phyloP scores from a whole-genome alignment of 2,329 filamentous ascomycete genomes.

The Colletotrichum spinosum region DNA sequence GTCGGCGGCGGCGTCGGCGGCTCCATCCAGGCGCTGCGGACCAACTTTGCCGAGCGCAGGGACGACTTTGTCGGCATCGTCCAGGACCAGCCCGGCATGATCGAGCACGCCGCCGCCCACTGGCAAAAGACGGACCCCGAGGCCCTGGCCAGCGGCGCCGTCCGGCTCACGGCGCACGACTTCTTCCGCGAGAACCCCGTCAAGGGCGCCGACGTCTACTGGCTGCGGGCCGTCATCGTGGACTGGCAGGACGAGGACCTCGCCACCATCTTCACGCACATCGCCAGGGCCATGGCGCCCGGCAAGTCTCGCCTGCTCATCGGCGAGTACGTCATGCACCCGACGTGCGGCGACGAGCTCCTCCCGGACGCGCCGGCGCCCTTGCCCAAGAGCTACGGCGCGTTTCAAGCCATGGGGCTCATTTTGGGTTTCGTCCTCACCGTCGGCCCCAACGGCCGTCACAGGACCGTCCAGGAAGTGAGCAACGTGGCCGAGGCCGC shows the following conservation, averaged over 20 bases:
- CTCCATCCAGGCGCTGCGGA: slow-evolving; percentile 25
- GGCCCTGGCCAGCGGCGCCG: slow-evolving; percentile 19
- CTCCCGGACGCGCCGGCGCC: slow-evolving; percentile 21
- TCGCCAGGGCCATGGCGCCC: slow-evolving; percentile 23
- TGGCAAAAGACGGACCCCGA: slow-evolving; percentile 27
- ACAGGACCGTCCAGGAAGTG: slow-evolving; percentile 13
- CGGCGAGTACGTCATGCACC: slow-evolving; percentile 32
- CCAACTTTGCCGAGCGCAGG: slow-evolving; percentile 10
- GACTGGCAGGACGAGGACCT: slow-evolving; percentile 31
- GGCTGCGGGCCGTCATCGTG: slow-evolving; percentile 30
- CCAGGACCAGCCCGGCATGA: slow-evolving; percentile 33
- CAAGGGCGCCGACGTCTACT: slow-evolving; percentile 58
- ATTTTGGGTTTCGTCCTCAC: slow-evolving; percentile 10
- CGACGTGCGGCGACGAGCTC: slow-evolving; percentile 27
- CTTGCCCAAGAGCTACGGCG: slow-evolving; percentile 27
- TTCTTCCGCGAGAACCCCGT: slow-evolving; percentile 69
- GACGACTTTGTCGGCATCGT: slow-evolving; percentile 27
- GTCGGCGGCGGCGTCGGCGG: slow-evolving; percentile 31
- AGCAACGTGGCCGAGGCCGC: slow-evolving; percentile 4
- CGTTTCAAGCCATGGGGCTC: slow-evolving; percentile 23
- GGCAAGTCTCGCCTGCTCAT: slow-evolving; percentile 30
- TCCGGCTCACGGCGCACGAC: slow-evolving; percentile 62
- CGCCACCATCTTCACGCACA: slow-evolving; percentile 26
- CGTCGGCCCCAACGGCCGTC: slow-evolving; percentile 18
- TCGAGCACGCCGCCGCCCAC: slow-evolving; percentile 19